These are phyloP conservation scores for Solanum chacoense DNA, from an alignment of 305 asterid genomes.

Conservation along the genomic window DNA sequence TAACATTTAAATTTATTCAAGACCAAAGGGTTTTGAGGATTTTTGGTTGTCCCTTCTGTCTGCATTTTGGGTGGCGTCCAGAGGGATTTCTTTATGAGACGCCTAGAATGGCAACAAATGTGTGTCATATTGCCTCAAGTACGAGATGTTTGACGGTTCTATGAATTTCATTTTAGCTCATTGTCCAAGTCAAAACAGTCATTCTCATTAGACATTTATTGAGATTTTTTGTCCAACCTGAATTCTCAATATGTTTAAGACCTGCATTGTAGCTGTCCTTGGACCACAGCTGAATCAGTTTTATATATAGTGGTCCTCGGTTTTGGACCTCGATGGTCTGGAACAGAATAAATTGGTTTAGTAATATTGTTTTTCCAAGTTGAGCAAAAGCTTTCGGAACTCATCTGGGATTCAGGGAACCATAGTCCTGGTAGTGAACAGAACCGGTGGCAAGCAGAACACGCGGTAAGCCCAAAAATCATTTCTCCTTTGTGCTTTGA, in stretches of 20 bases:
- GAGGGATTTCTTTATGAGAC: neutral
- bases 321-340: neutral
- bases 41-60: neutral
- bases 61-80: neutral
- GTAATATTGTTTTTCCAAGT: constrained; percentile 35
- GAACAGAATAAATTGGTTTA: neutral
- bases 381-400: constrained; percentile 73
- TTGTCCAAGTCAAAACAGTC: neutral
- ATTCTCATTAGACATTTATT: neutral
- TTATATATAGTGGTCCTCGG: neutral
- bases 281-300: neutral
- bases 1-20: neutral
- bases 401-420: constrained; percentile 80
- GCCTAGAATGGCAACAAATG: neutral
- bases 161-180: neutral
- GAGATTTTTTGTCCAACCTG: neutral
- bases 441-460: constrained; percentile 88
- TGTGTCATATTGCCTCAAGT: neutral
- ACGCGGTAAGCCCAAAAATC: constrained; percentile 51
- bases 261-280: neutral
- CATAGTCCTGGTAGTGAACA: constrained; percentile 72
- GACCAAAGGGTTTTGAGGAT: neutral
- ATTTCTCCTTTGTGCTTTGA: neutral
- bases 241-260: neutral
- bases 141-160: neutral